Evolutionary conservation across 306 rosid genomes (phyloP), one percentile per base, ranked within the genome.

Genomic region (Quercus robur): DNA sequence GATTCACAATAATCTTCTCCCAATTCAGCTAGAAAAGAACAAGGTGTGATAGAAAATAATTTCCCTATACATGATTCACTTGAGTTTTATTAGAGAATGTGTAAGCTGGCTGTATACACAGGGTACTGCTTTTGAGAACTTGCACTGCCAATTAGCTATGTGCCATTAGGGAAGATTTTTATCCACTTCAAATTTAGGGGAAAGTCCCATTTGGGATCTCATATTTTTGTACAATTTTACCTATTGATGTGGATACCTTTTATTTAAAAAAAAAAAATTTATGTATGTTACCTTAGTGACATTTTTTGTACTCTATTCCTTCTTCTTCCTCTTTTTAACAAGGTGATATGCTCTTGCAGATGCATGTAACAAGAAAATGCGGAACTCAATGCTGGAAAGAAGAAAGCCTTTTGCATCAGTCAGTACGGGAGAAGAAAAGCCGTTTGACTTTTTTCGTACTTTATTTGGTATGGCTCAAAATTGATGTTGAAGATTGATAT

Each of bases 371-470:
- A 86, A 81, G 84, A 86, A 86, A 77, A 67, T 73, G 59, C 88
- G 58, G 56, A 88, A 78, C 63, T 73, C 73, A n/a, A 14, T 75
- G 75, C 67, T 81, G 80, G 77, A 75, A 78, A 61, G 58, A 68
- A 87, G 83, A 70, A 91, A 93, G 81, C 44, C 88, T 62, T 93
- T 94, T 85, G 97, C 99, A 76, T 90, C 97, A 17, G 82, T 84
- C 82, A 87, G 81, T 85, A 82, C 79, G 74, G 90, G 89, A 83
- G 90, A 90, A 31, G 91, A 91, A 77, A 93, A 88, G 46, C 97
- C 95, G 15, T 93, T 94, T 79, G 93, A 93, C 75, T 93, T 94
- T 88, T 71, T 93, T 26, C 99, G 97, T 41, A 88, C 90, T 81
- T 82, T 94, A 31, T 80, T 94, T 75, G 99, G 99, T 90, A 88